A percentile compares a stretch with the other conserved stretches of the same genome.
Evolutionary conservation across 2,329 filamentous ascomycete genomes (phyloP).

Genomic region (Raffaelea albimanens): DNA sequence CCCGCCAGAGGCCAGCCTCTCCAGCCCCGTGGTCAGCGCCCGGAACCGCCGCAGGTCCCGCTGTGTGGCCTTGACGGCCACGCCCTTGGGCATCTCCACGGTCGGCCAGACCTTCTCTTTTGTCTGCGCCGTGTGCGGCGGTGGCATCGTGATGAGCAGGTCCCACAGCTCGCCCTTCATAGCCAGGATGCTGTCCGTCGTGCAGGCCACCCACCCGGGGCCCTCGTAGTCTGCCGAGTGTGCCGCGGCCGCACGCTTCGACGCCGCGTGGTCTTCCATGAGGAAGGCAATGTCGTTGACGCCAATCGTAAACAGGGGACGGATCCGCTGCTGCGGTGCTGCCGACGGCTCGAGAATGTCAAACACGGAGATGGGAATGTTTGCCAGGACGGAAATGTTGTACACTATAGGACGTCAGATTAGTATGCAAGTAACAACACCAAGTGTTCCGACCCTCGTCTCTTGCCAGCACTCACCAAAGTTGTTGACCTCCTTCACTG

Average conservation of each 20-base stretch:
- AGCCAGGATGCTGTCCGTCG: constrained; percentile 84
- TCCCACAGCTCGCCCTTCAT: constrained; percentile 86
- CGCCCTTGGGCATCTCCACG: constrained; percentile 56
- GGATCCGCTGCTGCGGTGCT: constrained; percentile 55
- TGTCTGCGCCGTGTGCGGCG: constrained; percentile 37
- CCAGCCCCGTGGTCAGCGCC: constrained; percentile 55
- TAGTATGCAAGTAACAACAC: not conserved
- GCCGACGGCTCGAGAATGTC: constrained; percentile 54
- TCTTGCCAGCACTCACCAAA: constrained; percentile 62
- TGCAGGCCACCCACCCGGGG: constrained; percentile 84
- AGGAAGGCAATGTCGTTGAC: constrained; percentile 85
- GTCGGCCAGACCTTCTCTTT: constrained; percentile 63
- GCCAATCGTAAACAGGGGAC: constrained; percentile 85
- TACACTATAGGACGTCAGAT: constrained; percentile 54
- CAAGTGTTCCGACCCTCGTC: too few relatives aligned
- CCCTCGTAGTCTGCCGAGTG: constrained; percentile 30
- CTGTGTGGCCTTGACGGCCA: constrained; percentile 73
- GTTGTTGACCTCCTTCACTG: constrained; percentile 77
- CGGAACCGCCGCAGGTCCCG: constrained; percentile 77
- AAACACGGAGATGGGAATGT: constrained; percentile 66
- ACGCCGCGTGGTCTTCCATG: constrained; percentile 46
- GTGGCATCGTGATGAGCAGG: constrained; percentile 74
- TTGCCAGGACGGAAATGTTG: constrained; percentile 84
- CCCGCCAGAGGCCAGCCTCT: constrained; percentile 24
- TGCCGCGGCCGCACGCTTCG: constrained; percentile 23